Conservation (phyloP, 352 stramenopile genomes). For the Phytophthora fragariae region DNA sequence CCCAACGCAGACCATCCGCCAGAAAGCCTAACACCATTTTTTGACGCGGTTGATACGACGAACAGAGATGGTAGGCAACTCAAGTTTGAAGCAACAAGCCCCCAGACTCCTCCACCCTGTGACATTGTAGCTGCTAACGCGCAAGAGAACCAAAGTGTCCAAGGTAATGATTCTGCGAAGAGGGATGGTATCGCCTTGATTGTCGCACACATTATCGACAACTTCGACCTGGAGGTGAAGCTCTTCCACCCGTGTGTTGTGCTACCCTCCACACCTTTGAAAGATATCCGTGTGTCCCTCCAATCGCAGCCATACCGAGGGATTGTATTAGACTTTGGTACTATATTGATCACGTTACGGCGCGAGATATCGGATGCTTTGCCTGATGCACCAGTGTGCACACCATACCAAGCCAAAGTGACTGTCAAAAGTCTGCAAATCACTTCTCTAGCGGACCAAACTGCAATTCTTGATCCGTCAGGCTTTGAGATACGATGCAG, state of each 20-base stretch:
- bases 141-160: neutral
- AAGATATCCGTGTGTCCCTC: slow-evolving; percentile 35
- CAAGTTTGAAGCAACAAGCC: slow-evolving; percentile 22
- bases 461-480: slow-evolving; percentile 45
- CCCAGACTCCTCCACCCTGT: neutral
- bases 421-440: slow-evolving; percentile 41
- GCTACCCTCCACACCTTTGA: slow-evolving; percentile 52
- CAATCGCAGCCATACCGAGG: slow-evolving; percentile 44
- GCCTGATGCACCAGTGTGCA: neutral
- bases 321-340: slow-evolving; percentile 63
- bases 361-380: slow-evolving; percentile 24
- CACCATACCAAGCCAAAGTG: slow-evolving; percentile 28
- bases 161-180: slow-evolving; percentile 11
- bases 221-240: slow-evolving; percentile 45
- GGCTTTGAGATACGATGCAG: slow-evolving; percentile 44
- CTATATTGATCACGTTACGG: slow-evolving; percentile 39
- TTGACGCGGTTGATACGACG: slow-evolving; percentile 63
- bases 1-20: slow-evolving; percentile 19
- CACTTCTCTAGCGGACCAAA: slow-evolving; percentile 39
- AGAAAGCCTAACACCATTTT: slow-evolving; percentile 63
- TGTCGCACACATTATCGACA: slow-evolving; percentile 36
- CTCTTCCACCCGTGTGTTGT: slow-evolving; percentile 58
- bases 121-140: slow-evolving; percentile 1
- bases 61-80: slow-evolving; percentile 35
- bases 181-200: slow-evolving; percentile 15